Base-by-base conservation (phyloP, 106 monocot species). In the Acorus gramineus region DNA sequence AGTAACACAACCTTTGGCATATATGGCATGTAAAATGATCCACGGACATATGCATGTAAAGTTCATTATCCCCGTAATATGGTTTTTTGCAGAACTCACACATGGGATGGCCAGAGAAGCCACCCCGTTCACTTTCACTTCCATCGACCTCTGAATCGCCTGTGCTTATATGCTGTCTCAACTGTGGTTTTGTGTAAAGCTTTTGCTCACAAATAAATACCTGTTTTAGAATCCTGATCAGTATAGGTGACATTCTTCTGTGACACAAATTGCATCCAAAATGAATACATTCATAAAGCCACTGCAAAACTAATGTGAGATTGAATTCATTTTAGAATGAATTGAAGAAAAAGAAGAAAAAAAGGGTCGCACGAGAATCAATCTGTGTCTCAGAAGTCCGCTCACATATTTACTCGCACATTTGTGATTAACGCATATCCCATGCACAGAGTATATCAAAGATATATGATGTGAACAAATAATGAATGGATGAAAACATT, bases 11-110 rank as follows among this genome's bases (percentile, higher is more conserved):
- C 96, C 91, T 87, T 73, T 85, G 87, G 71, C 96, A 98, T 62
- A 98, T 85, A 61, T 98, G 91, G 57, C 96, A 98, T 10, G 96
- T 91, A 65, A 73, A 91, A 75, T 91, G 96, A 61, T 98, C 96
- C 54, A 64, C 80, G 47, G 85, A 85, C 91, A 98, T 91, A 65
- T 98, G 96, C 69, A 69, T 56, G 62, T 91, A 98, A 49, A 98
- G 96, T 66, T 98, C 96, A 71, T 87, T 88, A 47, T 98, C 96
- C 51, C 96, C 91, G 73, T 98, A 98, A 81, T 87, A 98, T n/a
- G 84, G 83, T 8, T 68, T 78, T 67, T 73, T 83, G 62, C 96
- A 98, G 61, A 88, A 98, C 71, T 98, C 82, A 57, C 96, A 98
- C 74, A 81, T 77, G 5, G 96, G 96, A 72, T 98, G 96, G n/a